These are phyloP conservation scores for Elsinoe fawcettii DNA, from an alignment of 2,329 filamentous ascomycete species.

Conservation along the genomic window DNA sequence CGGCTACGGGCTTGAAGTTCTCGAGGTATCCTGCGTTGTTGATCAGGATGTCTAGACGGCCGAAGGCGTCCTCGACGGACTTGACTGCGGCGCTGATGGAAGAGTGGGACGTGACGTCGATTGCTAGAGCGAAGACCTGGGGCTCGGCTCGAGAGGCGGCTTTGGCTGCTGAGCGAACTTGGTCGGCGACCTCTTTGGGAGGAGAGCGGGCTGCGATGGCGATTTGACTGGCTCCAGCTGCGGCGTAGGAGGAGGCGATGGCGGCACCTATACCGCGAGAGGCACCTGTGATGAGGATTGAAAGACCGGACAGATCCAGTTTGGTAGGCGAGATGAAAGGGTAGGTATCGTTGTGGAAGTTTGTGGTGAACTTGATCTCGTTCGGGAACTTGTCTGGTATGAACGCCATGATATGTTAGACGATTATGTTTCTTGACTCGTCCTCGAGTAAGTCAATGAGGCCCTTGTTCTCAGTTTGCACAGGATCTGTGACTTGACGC, in stretches of 20 bases:
- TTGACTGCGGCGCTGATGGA: constrained; percentile 33
- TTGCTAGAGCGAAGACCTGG: constrained; percentile 35
- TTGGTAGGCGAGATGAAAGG: constrained; percentile 41
- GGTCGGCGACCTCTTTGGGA: constrained; percentile 32
- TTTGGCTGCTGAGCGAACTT: constrained; percentile 32
- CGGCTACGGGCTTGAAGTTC: constrained; percentile 24
- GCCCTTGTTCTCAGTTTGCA: no score
- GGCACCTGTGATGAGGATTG: constrained; percentile 42
- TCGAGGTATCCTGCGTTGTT: constrained; percentile 41
- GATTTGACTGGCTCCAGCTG: constrained; percentile 46
- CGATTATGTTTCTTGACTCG: not conserved
- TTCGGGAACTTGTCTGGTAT: not conserved
- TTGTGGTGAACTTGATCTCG: constrained; percentile 23
- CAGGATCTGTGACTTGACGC: no score
- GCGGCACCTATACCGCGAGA: constrained; percentile 36
- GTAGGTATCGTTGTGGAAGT: constrained; percentile 40
- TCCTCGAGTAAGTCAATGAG: no score
- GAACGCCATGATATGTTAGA: not conserved
- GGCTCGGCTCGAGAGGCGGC: constrained; percentile 32
- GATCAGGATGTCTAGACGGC: constrained; percentile 39
- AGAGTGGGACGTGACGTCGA: constrained; percentile 37
- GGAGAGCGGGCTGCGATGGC: constrained; percentile 47
- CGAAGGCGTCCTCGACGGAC: constrained; percentile 27
- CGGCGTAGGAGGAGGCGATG: constrained; percentile 49
- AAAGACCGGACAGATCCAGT: constrained; percentile 34